Conservation (phyloP, 2,329 filamentous ascomycete genomes). For the Aschersonia sp. region DNA sequence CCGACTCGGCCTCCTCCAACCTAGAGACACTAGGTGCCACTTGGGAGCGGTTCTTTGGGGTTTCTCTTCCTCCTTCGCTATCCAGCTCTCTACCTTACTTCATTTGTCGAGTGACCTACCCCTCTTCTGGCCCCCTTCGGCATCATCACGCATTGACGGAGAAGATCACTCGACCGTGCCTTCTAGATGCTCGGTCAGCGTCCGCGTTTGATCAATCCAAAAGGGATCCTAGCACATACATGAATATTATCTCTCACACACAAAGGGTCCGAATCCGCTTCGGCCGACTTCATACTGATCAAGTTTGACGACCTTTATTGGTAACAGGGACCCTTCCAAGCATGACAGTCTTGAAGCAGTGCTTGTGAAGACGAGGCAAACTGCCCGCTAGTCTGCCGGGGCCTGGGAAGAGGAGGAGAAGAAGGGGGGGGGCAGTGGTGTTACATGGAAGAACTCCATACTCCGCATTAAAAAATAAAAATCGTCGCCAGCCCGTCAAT, state of each 20-base stretch:
- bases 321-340: no score
- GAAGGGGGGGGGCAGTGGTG: neutral
- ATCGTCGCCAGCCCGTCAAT: constrained; percentile 3
- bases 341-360: no score
- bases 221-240: neutral
- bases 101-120: neutral
- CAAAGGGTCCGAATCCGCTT: no score
- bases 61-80: neutral
- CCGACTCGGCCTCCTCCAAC: neutral
- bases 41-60: neutral
- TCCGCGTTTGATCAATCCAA: constrained; percentile 1
- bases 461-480: constrained; percentile 1
- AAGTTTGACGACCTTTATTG: neutral
- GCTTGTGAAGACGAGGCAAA: no score
- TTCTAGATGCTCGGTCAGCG: constrained; percentile 3
- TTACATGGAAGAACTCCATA: constrained; percentile 2
- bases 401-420: no score
- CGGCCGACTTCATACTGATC: constrained; percentile 1
- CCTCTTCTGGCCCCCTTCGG: neutral
- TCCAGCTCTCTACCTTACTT: neutral
- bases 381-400: no score
- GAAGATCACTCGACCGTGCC: constrained; percentile 1
- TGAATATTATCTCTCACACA: constrained; percentile 1
- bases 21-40: neutral
- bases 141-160: constrained; percentile 1